Conservation (phyloP, 1,139 yeast species). For the Magnusiomyces suaveolens region DNA sequence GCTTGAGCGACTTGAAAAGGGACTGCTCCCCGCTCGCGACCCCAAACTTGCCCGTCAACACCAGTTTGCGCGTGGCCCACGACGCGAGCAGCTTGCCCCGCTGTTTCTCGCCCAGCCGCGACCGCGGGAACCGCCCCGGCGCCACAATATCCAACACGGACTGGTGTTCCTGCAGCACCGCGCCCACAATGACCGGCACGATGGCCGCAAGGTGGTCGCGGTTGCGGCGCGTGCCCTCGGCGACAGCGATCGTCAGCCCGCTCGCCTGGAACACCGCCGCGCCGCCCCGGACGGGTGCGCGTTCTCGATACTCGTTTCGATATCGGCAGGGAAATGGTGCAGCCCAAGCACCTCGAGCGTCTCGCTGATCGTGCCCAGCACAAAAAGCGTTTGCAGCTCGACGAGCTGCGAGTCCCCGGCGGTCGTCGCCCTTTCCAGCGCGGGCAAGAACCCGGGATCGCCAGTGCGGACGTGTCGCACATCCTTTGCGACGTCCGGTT, state of each 20-base stretch:
- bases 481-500: slow-evolving; percentile 42
- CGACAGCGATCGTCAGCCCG: slow-evolving; percentile 68
- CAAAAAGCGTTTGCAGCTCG: slow-evolving; percentile 72
- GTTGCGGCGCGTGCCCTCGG: slow-evolving; percentile 43
- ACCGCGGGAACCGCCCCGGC: slow-evolving; percentile 61
- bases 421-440: slow-evolving; percentile 45
- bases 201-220: slow-evolving; percentile 50
- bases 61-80: slow-evolving; percentile 43
- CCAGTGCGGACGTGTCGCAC: slow-evolving; percentile 77
- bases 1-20: slow-evolving; percentile 20
- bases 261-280: slow-evolving; percentile 71
- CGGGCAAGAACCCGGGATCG: slow-evolving; percentile 84
- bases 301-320: slow-evolving; percentile 65
- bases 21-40: slow-evolving; percentile 26
- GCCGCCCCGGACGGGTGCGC: slow-evolving; percentile 51
- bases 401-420: slow-evolving; percentile 36
- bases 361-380: slow-evolving; percentile 75
- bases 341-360: slow-evolving; percentile 88
- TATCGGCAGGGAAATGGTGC: slow-evolving; percentile 80
- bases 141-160: slow-evolving; percentile 78
- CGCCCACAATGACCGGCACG: slow-evolving; percentile 74
- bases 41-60: slow-evolving; percentile 30
- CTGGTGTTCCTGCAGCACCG: slow-evolving; percentile 72
- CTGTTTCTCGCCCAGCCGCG: slow-evolving; percentile 66
- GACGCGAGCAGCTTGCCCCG: slow-evolving; percentile 53